A percentile compares a stretch with the other conserved stretches of the same genome.
phyloP scores from a whole-genome alignment of 768 basidiomycete species.

The Leccinum pellstonianum region DNA sequence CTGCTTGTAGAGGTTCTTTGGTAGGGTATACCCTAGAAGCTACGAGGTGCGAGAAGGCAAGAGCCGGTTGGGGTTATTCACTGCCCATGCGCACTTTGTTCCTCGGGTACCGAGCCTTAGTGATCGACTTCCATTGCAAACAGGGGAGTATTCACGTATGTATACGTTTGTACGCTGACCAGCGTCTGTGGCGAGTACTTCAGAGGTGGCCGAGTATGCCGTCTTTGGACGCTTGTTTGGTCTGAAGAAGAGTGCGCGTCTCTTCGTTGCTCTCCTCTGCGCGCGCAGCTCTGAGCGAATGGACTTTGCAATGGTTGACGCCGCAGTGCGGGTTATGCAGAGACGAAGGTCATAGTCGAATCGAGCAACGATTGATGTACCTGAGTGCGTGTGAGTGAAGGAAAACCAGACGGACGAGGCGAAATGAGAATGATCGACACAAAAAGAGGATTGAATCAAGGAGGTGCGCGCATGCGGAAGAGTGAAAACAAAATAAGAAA shows the following conservation, averaged over 20 bases:
- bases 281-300: slow-evolving; percentile 61
- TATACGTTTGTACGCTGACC: slow-evolving; percentile 65
- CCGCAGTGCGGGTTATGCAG: slow-evolving; percentile 87
- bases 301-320: slow-evolving; percentile 85
- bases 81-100: slow-evolving; percentile 95
- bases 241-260: slow-evolving; percentile 58
- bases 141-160: slow-evolving; percentile 78
- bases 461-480: too few species aligned
- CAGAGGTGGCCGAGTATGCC: slow-evolving; percentile 31
- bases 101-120: slow-evolving; percentile 71
- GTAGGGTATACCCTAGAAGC: slow-evolving; percentile 81
- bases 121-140: slow-evolving; percentile 62
- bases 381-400: too few species aligned
- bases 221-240: slow-evolving; percentile 45
- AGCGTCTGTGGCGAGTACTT: slow-evolving; percentile 19
- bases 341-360: slow-evolving; percentile 80
- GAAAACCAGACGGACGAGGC: too few species aligned
- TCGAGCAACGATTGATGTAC: too few species aligned
- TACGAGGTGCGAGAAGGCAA: background rate
- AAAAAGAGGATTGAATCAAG: too few species aligned
- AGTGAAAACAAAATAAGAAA: too few species aligned
- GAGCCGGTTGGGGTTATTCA: slow-evolving; percentile 40
- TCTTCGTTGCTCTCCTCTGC: slow-evolving; percentile 41
- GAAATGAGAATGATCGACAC: too few species aligned
- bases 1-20: slow-evolving; percentile 93